A percentile compares a stretch with the other conserved stretches of the same genome.
Evolutionary conservation across 306 rosid species (phyloP).

Genomic region (Prunus davidiana): DNA sequence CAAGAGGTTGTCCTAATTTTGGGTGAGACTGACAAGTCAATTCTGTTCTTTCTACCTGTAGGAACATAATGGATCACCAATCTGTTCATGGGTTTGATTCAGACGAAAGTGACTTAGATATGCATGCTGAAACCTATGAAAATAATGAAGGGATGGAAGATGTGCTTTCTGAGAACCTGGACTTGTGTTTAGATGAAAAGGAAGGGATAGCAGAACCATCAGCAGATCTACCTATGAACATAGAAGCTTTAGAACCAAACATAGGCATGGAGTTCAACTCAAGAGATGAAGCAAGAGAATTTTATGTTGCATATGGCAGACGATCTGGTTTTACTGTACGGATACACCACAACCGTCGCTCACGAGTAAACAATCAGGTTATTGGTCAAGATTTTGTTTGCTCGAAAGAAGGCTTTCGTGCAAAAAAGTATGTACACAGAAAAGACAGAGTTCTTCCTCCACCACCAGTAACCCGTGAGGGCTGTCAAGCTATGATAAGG

Average conservation of each 20-base stretch:
- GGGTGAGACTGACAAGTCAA: not conserved
- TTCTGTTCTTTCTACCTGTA: slow-evolving; percentile 17
- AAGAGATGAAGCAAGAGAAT: slow-evolving; percentile 75
- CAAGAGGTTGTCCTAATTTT: slow-evolving; percentile 2
- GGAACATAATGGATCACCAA: slow-evolving; percentile 46
- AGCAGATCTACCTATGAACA: slow-evolving; percentile 31
- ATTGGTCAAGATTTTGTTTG: slow-evolving; percentile 83
- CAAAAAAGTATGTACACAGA: slow-evolving; percentile 63
- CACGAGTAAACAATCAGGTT: slow-evolving; percentile 64
- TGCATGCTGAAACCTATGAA: slow-evolving; percentile 42
- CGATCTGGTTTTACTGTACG: slow-evolving; percentile 60
- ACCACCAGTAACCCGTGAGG: slow-evolving; percentile 68
- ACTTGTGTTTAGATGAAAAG: slow-evolving; percentile 40
- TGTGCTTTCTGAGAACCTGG: slow-evolving; percentile 34
- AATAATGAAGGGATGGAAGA: slow-evolving; percentile 30
- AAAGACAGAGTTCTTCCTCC: slow-evolving; percentile 79
- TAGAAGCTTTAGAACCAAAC: slow-evolving; percentile 45
- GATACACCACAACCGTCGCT: slow-evolving; percentile 75
- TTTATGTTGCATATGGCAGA: slow-evolving; percentile 62
- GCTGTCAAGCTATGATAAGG: slow-evolving; percentile 78
- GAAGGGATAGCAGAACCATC: slow-evolving; percentile 41
- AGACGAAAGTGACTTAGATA: slow-evolving; percentile 53
- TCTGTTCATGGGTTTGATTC: slow-evolving; percentile 47
- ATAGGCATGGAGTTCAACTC: slow-evolving; percentile 64
- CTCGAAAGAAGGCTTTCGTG: slow-evolving; percentile 76